Evolutionary conservation across 2,329 filamentous ascomycete species (phyloP), one percentile per base, ranked within the genome.

Genomic region (Byssochlamys sp.): DNA sequence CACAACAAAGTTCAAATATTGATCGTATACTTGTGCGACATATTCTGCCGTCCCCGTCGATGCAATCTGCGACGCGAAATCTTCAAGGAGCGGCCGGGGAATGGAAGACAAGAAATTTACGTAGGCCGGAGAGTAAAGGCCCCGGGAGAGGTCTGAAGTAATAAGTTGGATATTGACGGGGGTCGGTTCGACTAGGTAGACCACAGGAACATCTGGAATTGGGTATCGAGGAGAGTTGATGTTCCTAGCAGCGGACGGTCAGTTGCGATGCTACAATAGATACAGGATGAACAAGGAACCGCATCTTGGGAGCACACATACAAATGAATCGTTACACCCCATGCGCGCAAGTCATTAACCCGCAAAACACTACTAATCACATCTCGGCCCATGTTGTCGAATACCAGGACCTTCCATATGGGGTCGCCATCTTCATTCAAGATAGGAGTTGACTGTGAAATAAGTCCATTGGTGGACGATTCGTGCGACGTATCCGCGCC

Each of bases 281-380:
- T 57, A 51, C 53, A 27, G 33, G 63, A 31, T 10, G 29, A 63
- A 69, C 57, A 55, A 10, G 48, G 31, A 52, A 31, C 24, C 28
- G n/a, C 29, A 14, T 45, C 39, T n/a, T 3, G 19, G 39, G 29
- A 10, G 5, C 39, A 19, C 31, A 45, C 81, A 59, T 81, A 95
- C 90, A 96, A 84, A 75, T 96, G 90, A 81, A 96, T 94, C 45
- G 91, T 97, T 56, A 97, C 89, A n/a, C 95, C 94, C 84, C 94
- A 91, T 60, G 88, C 84, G 61, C 95, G 83, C 69, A 99, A 78
- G 75, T 99, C 94, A 69, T 91, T 96, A 61, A 99, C 94, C 59
- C 91, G 84, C 62, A 99, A 80, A 2, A 99, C 91, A 68, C 91
- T 96, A 77, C 91, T 96, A 68, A 99, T 96, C 59, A 99, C 89